Conservation (phyloP, 139 green algal genomes). For the Micractinium sp. region DNA sequence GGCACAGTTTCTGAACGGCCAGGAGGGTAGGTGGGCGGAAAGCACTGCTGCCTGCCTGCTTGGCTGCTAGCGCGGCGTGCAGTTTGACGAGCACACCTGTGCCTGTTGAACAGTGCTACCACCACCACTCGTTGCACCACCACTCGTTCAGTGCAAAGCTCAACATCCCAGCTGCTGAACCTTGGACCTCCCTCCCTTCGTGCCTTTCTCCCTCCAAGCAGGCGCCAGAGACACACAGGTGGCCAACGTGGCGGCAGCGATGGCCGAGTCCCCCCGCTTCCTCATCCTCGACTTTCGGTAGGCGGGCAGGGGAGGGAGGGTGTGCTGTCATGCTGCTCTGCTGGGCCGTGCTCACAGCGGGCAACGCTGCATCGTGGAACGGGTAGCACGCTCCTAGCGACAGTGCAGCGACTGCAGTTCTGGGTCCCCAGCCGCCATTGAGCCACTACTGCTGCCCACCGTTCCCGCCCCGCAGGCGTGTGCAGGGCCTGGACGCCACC, state of each 20-base stretch:
- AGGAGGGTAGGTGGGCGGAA: background rate
- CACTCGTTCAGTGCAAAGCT: background rate
- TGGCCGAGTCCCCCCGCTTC: slow-evolving; percentile 53
- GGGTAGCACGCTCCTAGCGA: background rate
- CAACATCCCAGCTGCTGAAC: too few relatives aligned
- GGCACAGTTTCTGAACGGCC: background rate
- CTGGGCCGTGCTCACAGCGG: background rate
- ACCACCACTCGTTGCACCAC: too few relatives aligned
- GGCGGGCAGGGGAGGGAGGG: background rate
- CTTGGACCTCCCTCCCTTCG: background rate
- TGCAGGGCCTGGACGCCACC: slow-evolving; percentile 79
- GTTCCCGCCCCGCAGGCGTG: slow-evolving; percentile 46
- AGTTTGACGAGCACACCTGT: background rate
- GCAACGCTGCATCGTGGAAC: background rate
- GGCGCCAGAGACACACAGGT: background rate
- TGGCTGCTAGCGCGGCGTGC: background rate
- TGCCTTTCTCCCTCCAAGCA: background rate
- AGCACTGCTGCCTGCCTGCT: background rate
- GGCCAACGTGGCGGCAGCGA: background rate
- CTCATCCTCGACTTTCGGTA: slow-evolving; percentile 71
- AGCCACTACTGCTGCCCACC: too few relatives aligned
- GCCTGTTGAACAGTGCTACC: too few relatives aligned
- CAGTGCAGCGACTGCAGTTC: too few relatives aligned
- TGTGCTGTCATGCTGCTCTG: background rate
- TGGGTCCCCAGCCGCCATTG: background rate